Evolutionary conservation across 768 basidiomycete genomes (phyloP).

Genomic region (Heimioporus sp.): DNA sequence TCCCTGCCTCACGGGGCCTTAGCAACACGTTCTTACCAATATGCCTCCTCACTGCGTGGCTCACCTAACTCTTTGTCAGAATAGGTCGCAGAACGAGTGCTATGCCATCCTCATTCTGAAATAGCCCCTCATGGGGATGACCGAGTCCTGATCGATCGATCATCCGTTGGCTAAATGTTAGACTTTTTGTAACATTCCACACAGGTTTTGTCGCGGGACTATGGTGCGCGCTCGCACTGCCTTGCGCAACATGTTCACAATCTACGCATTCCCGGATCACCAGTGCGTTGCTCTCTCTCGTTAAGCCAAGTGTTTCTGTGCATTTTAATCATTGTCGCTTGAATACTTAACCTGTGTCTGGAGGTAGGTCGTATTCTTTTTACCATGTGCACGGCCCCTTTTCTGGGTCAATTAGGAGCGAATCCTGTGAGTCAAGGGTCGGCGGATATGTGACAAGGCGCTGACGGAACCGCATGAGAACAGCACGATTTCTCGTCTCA

Average conservation of each 20-base stretch:
- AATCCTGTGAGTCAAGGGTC: background rate
- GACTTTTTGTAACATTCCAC: too few species aligned
- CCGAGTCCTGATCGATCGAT: background rate
- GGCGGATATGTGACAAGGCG: background rate
- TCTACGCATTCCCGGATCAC: conserved; percentile 1
- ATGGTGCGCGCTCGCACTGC: too few species aligned
- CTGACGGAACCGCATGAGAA: background rate
- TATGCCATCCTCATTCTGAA: background rate
- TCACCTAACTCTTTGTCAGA: background rate
- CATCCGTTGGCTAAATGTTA: too few species aligned
- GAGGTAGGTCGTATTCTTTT: conserved; percentile 2
- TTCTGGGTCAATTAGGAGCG: background rate
- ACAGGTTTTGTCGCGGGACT: too few species aligned
- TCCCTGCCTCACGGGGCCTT: background rate
- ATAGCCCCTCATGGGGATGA: background rate
- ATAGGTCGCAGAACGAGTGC: background rate
- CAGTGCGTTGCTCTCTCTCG: background rate
- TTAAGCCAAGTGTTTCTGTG: background rate
- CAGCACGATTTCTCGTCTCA: background rate
- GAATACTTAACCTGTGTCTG: background rate
- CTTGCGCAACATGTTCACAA: background rate
- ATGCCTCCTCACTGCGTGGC: background rate
- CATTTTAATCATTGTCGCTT: background rate
- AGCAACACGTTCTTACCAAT: background rate
- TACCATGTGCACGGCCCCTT: background rate